Evolutionary conservation across 2,329 filamentous ascomycete species (phyloP), one percentile per base, ranked within the genome.

Genomic region (Hypoxylon sp.): DNA sequence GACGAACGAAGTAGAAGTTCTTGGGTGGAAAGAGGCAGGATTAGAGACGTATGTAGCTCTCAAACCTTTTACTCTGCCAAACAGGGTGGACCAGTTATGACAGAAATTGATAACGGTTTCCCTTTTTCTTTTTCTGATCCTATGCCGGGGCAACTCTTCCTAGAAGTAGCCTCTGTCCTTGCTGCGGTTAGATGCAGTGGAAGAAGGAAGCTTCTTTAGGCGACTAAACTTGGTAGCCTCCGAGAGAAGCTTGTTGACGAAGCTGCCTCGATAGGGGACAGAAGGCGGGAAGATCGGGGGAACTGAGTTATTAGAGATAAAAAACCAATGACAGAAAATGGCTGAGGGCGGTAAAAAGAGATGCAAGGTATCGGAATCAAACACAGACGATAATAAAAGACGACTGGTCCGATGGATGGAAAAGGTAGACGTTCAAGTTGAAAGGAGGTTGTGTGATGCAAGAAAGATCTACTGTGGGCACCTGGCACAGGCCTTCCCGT

Each of bases 41-140:
- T 71, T 70, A 72, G 76, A 76, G 73, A 77, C 65, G 74, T 75
- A 72, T 75, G 73, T 73, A 74, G 71, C 75, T 73, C 76, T 77
- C 78, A 80, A 80, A 80, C 78, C 78, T 80, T 79, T 63, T 77
- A 65, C 74, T 77, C 75, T 69, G 72, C 73, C 73, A 75, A 77
- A 74, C 68, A 62, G 72, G 70, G 70, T 71, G 70, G 70, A 63
- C 38, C 38, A 41, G 41, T 56, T 38, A 56, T 45, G 50, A 32
- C 34, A 43, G 28, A 60, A 50, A 48, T 57, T 36, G 72, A 69
- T 70, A 65, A 67, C 71, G 66, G 64, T 68, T 73, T 68, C 73
- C 72, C 68, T 64, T 72, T 30, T 30, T 69, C 63, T 72, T 71
- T 30, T 30, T 69, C 63, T 72, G 67, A 63, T 60, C 49, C 64